These are phyloP conservation scores for Pyrus hybrid DNA, from an alignment of 331 rosid genomes.

Conservation along the genomic window DNA sequence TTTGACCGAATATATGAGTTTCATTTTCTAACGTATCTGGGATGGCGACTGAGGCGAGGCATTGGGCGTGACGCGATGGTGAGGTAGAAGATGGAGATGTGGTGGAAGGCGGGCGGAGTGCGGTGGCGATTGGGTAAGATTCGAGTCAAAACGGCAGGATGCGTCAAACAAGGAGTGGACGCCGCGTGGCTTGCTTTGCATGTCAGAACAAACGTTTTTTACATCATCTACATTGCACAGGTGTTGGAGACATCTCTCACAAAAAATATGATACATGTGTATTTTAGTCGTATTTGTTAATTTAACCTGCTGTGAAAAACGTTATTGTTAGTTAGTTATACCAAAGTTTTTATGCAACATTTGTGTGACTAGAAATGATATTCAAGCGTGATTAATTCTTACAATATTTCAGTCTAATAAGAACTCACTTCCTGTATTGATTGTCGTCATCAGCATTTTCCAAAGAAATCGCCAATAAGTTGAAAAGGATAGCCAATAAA, in stretches of 20 bases:
- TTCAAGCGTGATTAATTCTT: too few species aligned
- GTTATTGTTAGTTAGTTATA: background rate
- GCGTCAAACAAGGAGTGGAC: constrained; percentile 32
- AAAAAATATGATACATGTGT: too few species aligned
- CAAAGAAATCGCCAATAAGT: too few species aligned
- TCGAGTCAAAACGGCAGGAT: constrained; percentile 9
- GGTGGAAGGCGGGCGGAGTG: background rate
- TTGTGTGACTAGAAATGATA: background rate
- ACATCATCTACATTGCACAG: too few species aligned
- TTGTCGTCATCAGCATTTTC: background rate
- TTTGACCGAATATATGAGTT: background rate
- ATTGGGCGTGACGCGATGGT: constrained; percentile 7
- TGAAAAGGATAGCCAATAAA: too few species aligned
- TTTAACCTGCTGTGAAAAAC: background rate
- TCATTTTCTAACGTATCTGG: background rate
- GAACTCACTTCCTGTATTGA: background rate
- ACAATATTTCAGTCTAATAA: background rate
- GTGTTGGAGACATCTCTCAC: too few species aligned
- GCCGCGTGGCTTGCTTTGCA: constrained; percentile 6
- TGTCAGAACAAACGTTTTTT: background rate
- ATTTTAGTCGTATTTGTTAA: background rate
- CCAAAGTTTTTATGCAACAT: too few species aligned
- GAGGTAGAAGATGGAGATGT: background rate
- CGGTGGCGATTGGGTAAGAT: background rate
- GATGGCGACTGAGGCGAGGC: background rate